These are phyloP conservation scores for Brettanomyces anomalus DNA, from an alignment of 805 yeast species.

Conservation along the genomic window DNA sequence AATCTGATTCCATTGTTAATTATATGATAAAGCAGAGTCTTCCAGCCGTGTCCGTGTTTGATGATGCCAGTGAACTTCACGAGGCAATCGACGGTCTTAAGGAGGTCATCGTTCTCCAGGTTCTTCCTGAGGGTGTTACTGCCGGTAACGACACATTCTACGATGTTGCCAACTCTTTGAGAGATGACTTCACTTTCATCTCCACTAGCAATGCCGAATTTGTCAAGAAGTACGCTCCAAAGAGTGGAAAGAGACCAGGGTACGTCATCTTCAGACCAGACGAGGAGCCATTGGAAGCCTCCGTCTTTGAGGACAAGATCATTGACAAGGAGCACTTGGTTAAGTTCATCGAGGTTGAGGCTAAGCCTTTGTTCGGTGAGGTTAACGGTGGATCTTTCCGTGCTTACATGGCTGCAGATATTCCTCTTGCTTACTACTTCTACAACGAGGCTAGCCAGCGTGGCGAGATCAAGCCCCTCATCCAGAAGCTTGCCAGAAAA, in stretches of 20 bases:
- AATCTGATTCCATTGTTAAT: slow-evolving; percentile 64
- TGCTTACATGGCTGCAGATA: slow-evolving; percentile 57
- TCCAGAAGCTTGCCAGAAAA: slow-evolving; percentile 60
- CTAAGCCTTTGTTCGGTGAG: slow-evolving; percentile 82
- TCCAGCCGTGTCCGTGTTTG: slow-evolving; percentile 59
- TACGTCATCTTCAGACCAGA: slow-evolving; percentile 41
- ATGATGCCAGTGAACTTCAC: slow-evolving; percentile 40
- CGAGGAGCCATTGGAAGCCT: slow-evolving; percentile 38
- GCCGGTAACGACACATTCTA: slow-evolving; percentile 49
- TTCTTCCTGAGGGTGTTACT: slow-evolving; percentile 26
- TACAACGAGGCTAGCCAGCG: slow-evolving; percentile 64
- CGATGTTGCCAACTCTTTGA: slow-evolving; percentile 50
- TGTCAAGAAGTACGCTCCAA: slow-evolving; percentile 25
- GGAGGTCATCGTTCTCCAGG: slow-evolving; percentile 51
- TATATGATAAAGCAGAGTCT: slow-evolving; percentile 75
- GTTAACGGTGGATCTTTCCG: slow-evolving; percentile 72
- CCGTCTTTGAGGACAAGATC: slow-evolving; percentile 31
- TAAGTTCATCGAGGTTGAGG: slow-evolving; percentile 48
- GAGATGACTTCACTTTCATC: slow-evolving; percentile 58
- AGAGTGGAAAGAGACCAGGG: slow-evolving; percentile 26
- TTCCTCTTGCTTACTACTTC: slow-evolving; percentile 86
- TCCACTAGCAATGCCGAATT: slow-evolving; percentile 31
- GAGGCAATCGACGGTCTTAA: slow-evolving; percentile 35
- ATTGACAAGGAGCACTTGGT: slow-evolving; percentile 30
- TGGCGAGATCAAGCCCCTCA: slow-evolving; percentile 39